Evolutionary conservation across 2,329 filamentous ascomycete genomes (phyloP).

Genomic region (Fusarium bactridioides): DNA sequence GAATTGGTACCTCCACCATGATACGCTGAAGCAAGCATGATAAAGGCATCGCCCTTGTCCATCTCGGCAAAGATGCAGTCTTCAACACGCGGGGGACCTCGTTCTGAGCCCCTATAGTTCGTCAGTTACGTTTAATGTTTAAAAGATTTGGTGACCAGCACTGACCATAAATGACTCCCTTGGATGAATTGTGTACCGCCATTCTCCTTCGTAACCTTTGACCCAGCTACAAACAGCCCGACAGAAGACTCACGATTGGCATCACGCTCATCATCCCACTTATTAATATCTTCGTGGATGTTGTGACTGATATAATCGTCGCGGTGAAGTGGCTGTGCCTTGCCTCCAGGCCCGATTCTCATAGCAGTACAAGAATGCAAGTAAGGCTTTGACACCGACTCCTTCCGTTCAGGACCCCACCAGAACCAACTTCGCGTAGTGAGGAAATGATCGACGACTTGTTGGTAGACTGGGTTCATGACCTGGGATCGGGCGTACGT

Average conservation of each 20-base stretch:
- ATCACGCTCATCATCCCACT: conserved; percentile 3
- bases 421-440: conserved; percentile 26
- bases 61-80: conserved; percentile 23
- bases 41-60: conserved; percentile 26
- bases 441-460: conserved; percentile 23
- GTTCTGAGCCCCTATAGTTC: not conserved
- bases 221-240: conserved; percentile 1
- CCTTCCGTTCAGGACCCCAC: conserved; percentile 25
- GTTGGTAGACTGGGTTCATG: conserved; percentile 24
- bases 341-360: conserved; percentile 24
- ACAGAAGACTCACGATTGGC: not conserved
- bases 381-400: conserved; percentile 23
- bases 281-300: not conserved
- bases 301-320: conserved; percentile 32
- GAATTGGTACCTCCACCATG: conserved; percentile 22
- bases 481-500: conserved; percentile 19
- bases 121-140: not conserved
- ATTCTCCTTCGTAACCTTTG: conserved; percentile 9
- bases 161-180: conserved; percentile 21
- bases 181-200: conserved; percentile 25
- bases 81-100: conserved; percentile 6
- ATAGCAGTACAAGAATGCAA: conserved; percentile 23
- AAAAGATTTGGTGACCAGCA: accelerated
- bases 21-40: conserved; percentile 25
- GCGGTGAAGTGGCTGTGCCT: conserved; percentile 25